These are phyloP conservation scores for Candida morakotiae DNA, from an alignment of 805 yeast genomes.

Conservation along the genomic window DNA sequence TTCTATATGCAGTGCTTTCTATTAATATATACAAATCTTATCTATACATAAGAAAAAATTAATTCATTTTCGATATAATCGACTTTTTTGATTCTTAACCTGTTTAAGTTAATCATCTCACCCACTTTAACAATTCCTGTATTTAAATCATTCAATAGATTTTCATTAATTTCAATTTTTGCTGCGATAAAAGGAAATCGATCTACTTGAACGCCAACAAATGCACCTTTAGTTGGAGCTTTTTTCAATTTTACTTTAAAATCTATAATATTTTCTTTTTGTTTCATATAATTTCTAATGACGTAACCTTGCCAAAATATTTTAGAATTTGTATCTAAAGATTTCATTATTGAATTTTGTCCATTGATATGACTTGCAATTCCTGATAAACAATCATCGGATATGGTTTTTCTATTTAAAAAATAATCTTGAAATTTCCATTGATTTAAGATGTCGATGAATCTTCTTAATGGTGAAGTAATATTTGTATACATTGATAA, in stretches of 20 bases:
- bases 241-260: conserved; percentile 18
- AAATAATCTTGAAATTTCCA: conserved; percentile 50
- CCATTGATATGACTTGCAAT: conserved; percentile 6
- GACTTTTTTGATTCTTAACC: conserved; percentile 19
- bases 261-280: conserved; percentile 15
- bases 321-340: neutral
- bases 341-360: conserved; percentile 3
- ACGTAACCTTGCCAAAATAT: conserved; percentile 38
- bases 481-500: conserved; percentile 61
- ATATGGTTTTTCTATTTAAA: conserved; percentile 3
- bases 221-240: conserved; percentile 21
- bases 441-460: conserved; percentile 75
- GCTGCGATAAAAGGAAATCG: conserved; percentile 22
- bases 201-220: conserved; percentile 20
- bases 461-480: conserved; percentile 87
- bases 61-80: conserved; percentile 36
- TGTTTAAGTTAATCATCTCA: conserved; percentile 14
- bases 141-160: conserved; percentile 16
- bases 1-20: too few species aligned
- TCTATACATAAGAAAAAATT: conserved; percentile 17
- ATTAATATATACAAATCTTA: too few species aligned
- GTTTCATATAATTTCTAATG: conserved; percentile 22
- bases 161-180: conserved; percentile 17
- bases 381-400: conserved; percentile 4
- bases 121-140: conserved; percentile 20